phyloP scores from a whole-genome alignment of 345 rosid genomes.

The Lumnitzera racemosa region DNA sequence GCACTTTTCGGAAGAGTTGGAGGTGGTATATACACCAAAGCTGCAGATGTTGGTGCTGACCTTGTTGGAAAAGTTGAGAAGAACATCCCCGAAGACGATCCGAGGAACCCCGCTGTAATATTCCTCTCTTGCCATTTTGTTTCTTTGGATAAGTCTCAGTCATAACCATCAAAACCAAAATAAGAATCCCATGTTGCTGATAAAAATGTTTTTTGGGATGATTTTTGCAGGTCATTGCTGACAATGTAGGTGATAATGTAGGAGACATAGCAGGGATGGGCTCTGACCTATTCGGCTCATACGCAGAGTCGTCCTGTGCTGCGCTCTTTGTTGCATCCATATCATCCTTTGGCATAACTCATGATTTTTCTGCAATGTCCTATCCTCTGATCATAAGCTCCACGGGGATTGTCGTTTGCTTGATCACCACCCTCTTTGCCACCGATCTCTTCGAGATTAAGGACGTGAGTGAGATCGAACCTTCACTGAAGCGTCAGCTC shows the following conservation, averaged over 20 bases:
- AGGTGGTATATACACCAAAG: conserved; percentile 61
- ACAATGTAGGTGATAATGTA: conserved; percentile 69
- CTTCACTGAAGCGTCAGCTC: conserved; percentile 53
- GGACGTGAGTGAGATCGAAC: conserved; percentile 47
- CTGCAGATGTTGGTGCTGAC: conserved; percentile 68
- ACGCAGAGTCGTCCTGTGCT: conserved; percentile 67
- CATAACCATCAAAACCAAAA: too few relatives aligned
- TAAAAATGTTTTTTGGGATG: too few relatives aligned
- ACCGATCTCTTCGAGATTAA: conserved; percentile 54
- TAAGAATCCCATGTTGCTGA: too few relatives aligned
- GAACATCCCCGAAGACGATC: conserved; percentile 66
- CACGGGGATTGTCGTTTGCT: conserved; percentile 52
- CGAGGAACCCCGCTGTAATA: conserved; percentile 57
- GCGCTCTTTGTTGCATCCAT: conserved; percentile 64
- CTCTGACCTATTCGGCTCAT: conserved; percentile 58
- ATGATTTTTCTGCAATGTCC: conserved; percentile 54
- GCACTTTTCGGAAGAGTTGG: conserved; percentile 72
- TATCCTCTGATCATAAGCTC: conserved; percentile 54
- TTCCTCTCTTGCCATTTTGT: conserved; percentile 1
- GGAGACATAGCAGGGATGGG: conserved; percentile 82
- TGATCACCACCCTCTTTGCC: conserved; percentile 58
- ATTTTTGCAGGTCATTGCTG: conserved; percentile 55
- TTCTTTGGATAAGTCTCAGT: not conserved
- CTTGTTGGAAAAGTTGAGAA: conserved; percentile 62
- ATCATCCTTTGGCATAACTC: conserved; percentile 48